These are phyloP conservation scores for Geotrichum phurueaensis DNA, from an alignment of 1,139 yeast species.

Conservation along the genomic window DNA sequence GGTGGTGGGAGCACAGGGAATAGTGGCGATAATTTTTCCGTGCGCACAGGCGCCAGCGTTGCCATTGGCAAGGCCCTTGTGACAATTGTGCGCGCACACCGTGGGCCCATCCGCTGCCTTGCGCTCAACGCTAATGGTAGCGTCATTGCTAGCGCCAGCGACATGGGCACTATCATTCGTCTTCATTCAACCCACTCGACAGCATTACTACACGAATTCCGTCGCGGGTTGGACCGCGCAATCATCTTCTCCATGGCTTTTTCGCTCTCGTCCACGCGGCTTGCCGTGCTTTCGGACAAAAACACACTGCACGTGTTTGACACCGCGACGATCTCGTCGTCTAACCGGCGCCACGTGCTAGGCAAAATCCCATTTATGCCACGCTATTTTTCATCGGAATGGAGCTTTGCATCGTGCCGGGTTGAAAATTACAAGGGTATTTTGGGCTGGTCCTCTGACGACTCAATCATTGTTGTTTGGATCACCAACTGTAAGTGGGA, in stretches of 20 bases:
- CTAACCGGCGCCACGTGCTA: constrained; percentile 61
- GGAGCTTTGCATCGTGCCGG: constrained; percentile 84
- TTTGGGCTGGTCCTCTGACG: constrained; percentile 75
- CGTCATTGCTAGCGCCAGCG: constrained; percentile 81
- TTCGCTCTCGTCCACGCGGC: constrained; percentile 63
- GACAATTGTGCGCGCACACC: constrained; percentile 79
- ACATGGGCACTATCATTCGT: constrained; percentile 78
- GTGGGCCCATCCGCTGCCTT: constrained; percentile 59
- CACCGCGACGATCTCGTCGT: constrained; percentile 33
- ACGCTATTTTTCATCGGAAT: constrained; percentile 72
- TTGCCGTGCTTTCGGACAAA: constrained; percentile 86
- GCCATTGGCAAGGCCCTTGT: constrained; percentile 45
- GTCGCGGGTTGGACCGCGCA: constrained; percentile 86
- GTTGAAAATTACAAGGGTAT: constrained; percentile 49
- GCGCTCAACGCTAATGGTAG: constrained; percentile 68
- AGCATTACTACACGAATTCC: constrained; percentile 68
- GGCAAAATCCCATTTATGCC: constrained; percentile 66
- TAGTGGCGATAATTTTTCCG: background rate
- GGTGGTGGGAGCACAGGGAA: background rate
- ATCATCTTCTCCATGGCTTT: constrained; percentile 75
- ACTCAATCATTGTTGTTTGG: constrained; percentile 67
- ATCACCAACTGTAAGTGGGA: constrained; percentile 68
- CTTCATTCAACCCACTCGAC: constrained; percentile 71
- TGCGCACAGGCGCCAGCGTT: background rate
- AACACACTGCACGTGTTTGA: constrained; percentile 82